phyloP scores from a whole-genome alignment of 2,329 filamentous ascomycete species.

The Emmonsia crescens region DNA sequence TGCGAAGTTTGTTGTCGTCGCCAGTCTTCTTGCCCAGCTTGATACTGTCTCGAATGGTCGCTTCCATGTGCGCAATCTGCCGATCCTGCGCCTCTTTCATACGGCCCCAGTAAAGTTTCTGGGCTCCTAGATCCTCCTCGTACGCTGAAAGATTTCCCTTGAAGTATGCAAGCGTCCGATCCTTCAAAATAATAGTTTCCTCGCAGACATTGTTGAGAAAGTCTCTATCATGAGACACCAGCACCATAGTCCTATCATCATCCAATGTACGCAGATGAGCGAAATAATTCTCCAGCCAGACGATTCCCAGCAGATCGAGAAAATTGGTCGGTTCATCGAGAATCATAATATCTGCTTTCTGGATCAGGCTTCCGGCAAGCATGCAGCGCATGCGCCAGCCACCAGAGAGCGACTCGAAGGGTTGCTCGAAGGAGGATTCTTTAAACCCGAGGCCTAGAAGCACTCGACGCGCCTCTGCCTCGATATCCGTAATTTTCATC shows the following conservation, averaged over 20 bases:
- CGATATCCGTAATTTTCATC: slow-evolving; percentile 50
- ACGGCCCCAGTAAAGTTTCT: slow-evolving; percentile 55
- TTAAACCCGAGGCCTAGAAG: slow-evolving; percentile 63
- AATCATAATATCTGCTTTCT: slow-evolving; percentile 65
- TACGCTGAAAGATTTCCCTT: slow-evolving; percentile 64
- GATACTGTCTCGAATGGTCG: slow-evolving; percentile 63
- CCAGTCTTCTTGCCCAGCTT: slow-evolving; percentile 65
- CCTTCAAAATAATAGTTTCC: slow-evolving; percentile 64
- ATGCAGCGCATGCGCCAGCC: slow-evolving; percentile 64
- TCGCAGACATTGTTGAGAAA: slow-evolving; percentile 66
- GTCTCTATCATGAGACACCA: slow-evolving; percentile 76
- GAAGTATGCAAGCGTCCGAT: slow-evolving; percentile 62
- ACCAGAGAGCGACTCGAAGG: slow-evolving; percentile 59
- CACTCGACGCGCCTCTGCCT: slow-evolving; percentile 55
- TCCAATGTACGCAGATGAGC: slow-evolving; percentile 42
- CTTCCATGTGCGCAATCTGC: slow-evolving; percentile 69
- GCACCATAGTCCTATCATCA: slow-evolving; percentile 51
- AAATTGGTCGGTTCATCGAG: slow-evolving; percentile 85
- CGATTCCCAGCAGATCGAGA: slow-evolving; percentile 68
- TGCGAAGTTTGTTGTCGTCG: slow-evolving; percentile 76
- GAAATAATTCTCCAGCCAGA: slow-evolving; percentile 73
- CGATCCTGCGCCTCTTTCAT: slow-evolving; percentile 76
- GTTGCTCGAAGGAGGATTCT: slow-evolving; percentile 47
- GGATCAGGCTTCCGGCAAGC: slow-evolving; percentile 55
- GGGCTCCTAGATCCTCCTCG: slow-evolving; percentile 54